Evolutionary conservation across 2,329 filamentous ascomycete species (phyloP).

Genomic region (Xylaria arbuscula): DNA sequence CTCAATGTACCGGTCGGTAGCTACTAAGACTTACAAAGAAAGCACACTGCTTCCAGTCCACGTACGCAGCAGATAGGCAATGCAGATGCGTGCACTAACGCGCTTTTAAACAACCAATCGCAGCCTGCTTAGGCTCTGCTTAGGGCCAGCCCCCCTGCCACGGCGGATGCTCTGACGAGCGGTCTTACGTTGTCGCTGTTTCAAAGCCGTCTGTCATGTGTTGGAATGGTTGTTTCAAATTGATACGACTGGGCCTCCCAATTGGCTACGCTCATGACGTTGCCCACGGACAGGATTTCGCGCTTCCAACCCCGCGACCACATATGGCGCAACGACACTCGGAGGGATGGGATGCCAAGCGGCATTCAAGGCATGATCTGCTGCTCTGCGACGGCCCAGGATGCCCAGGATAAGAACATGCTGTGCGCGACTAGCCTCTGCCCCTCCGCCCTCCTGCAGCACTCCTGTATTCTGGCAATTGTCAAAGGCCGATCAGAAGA

Average conservation of each 20-base stretch:
- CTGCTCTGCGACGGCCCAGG: conserved; percentile 23
- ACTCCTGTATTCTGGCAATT: background rate
- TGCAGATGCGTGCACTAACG: conserved; percentile 1
- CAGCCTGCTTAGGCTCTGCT: background rate
- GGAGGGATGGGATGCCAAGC: conserved; percentile 27
- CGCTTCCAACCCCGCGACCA: conserved; percentile 32
- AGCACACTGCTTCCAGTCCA: background rate
- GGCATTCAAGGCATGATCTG: conserved; percentile 31
- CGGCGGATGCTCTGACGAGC: conserved; percentile 19
- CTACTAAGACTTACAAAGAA: background rate
- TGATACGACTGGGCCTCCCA: conserved; percentile 21
- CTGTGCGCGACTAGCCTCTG: conserved; percentile 2
- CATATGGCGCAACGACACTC: conserved; percentile 13
- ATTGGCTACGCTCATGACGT: conserved; percentile 30
- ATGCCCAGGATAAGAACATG: conserved; percentile 7
- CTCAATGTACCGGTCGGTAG: too few relatives aligned
- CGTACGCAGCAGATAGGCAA: conserved; percentile 3
- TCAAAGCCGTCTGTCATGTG: conserved; percentile 37
- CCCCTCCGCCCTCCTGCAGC: background rate
- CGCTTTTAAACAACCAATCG: conserved; percentile 18
- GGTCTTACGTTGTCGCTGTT: conserved; percentile 37
- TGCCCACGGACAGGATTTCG: conserved; percentile 31
- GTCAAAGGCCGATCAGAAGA: conserved; percentile 20
- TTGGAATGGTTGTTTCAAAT: conserved; percentile 39
- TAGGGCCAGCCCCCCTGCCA: conserved; percentile 4